A percentile compares a stretch with the other conserved stretches of the same genome.
These are phyloP conservation scores for Dactylellina leptospora DNA, from an alignment of 2,329 filamentous ascomycete genomes.

Conservation along the genomic window DNA sequence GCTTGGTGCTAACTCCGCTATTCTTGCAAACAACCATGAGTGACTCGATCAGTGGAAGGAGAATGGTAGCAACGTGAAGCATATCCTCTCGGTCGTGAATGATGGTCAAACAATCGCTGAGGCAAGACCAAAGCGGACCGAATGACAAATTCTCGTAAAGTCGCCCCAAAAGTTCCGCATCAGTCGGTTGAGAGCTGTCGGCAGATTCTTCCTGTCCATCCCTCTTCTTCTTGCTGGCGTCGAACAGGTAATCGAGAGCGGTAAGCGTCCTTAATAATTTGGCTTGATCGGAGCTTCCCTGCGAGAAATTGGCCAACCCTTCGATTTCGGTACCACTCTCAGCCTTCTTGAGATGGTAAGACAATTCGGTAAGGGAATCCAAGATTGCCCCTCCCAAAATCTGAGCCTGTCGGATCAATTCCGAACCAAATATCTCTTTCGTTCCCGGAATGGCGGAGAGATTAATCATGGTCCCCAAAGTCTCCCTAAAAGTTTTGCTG, in stretches of 20 bases:
- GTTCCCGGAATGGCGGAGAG: conserved; percentile 90
- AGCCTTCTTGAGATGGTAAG: conserved; percentile 85
- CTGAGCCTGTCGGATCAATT: conserved; percentile 87
- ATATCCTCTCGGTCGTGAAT: conserved; percentile 94
- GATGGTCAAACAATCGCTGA: conserved; percentile 85
- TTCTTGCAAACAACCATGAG: conserved; percentile 99
- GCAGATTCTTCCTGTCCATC: conserved; percentile 60
- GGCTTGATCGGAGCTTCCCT: conserved; percentile 93
- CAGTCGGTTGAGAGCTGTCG: conserved; percentile 60
- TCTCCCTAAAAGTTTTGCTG: conserved; percentile 97
- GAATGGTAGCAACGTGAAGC: conserved; percentile 94
- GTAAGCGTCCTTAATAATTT: conserved; percentile 92
- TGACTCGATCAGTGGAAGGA: conserved; percentile 91
- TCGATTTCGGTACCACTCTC: conserved; percentile 93
- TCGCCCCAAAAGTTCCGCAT: conserved; percentile 77
- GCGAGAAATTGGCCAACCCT: conserved; percentile 95
- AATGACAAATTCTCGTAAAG: conserved; percentile 93
- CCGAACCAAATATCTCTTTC: conserved; percentile 88
- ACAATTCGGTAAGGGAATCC: conserved; percentile 80
- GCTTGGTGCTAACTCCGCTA: conserved; percentile 69
- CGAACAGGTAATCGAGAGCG: conserved; percentile 94
- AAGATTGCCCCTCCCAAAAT: conserved; percentile 84
- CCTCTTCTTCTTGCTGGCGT: conserved; percentile 69
- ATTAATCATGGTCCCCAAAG: conserved; percentile 97
- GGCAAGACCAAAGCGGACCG: conserved; percentile 86